These are phyloP conservation scores for Xylariaceae sp. DNA, from an alignment of 2,329 filamentous ascomycete species.

Conservation along the genomic window DNA sequence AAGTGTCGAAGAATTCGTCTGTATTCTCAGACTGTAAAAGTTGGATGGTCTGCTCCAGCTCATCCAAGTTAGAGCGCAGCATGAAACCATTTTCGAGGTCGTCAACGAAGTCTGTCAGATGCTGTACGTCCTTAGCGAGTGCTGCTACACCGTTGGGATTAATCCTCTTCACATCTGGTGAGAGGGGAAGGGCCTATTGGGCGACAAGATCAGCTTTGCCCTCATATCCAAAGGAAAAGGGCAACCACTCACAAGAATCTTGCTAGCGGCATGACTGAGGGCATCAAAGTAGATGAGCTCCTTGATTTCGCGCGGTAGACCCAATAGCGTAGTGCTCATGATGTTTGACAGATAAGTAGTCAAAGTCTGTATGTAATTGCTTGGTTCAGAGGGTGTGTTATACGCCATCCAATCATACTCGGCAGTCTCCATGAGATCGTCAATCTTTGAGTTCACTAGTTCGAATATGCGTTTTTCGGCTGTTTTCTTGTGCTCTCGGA, in stretches of 20 bases:
- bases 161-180: slow-evolving; percentile 75
- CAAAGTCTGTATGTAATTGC: slow-evolving; percentile 91
- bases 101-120: slow-evolving; percentile 81
- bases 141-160: slow-evolving; percentile 80
- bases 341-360: slow-evolving; percentile 92
- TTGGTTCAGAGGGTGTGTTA: slow-evolving; percentile 66
- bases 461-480: slow-evolving; percentile 98
- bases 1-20: slow-evolving; percentile 96
- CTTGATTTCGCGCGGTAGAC: slow-evolving; percentile 92
- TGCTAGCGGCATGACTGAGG: slow-evolving; percentile 81
- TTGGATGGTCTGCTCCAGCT: slow-evolving; percentile 86
- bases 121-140: slow-evolving; percentile 77
- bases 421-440: slow-evolving; percentile 92
- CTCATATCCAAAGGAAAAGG: background rate
- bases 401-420: slow-evolving; percentile 82
- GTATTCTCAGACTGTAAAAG: slow-evolving; percentile 84
- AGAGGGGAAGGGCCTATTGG: slow-evolving; percentile 64
- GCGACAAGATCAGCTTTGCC: background rate
- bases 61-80: slow-evolving; percentile 82
- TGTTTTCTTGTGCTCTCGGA: slow-evolving; percentile 86
- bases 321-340: slow-evolving; percentile 90
- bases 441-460: slow-evolving; percentile 96
- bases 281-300: slow-evolving; percentile 98
- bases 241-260: slow-evolving; percentile 62
- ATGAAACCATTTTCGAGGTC: slow-evolving; percentile 81